Base-by-base conservation (phyloP, 192 early-diverging fungal species). In the Entomortierella parvispora region DNA sequence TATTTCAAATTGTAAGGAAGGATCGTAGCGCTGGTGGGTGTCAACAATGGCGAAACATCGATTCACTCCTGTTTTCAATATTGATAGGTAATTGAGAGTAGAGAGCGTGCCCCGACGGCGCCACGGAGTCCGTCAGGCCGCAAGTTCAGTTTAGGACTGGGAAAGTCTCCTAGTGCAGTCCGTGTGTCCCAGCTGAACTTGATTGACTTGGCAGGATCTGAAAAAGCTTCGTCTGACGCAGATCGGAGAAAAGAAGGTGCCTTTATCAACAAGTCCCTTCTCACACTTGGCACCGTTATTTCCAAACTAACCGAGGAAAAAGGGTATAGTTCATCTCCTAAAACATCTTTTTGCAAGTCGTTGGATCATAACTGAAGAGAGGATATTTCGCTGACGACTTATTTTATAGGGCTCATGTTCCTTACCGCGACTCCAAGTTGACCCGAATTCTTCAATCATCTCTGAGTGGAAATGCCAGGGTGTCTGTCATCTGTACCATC, bases 191-290 rank as follows among this genome's bases (percentile, higher is more conserved):
- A 76, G 29, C 52, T 76, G 67, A 99, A 98, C 69, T 82, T 99
- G 55, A 95, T 99, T 51, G 98, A 99, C 82, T 71, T 99, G 55
- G 96, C 97, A 9, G 98, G 98, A 20, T 94, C 93, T 14, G 98
- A 99, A 81, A 94, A 96, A 55, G 97, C 93, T 0, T 88, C 90
- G 0, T 89, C 93, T 7, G 92, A 96, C 52, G 84, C 83, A 10
- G 92, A 93, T 56, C 89, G 97, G 18, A 86, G 95, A 20, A 96
- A 95, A 67, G 97, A 99, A 71, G 97, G 96, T 5, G 91, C 94
- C 9, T 96, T 87, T 57, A 99, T 99, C 63, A 99, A 99, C 85
- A 94, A 93, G 65, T 84, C 81, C 2, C 53, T 99, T n/a, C 79
- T 97, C 44, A 90, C 97, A 3, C 87, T 99, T 4, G 96, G 94